A percentile compares a stretch with the other conserved stretches of the same genome.
These are phyloP conservation scores for Dryas integrifolia DNA, from an alignment of 331 rosid species.

Conservation along the genomic window DNA sequence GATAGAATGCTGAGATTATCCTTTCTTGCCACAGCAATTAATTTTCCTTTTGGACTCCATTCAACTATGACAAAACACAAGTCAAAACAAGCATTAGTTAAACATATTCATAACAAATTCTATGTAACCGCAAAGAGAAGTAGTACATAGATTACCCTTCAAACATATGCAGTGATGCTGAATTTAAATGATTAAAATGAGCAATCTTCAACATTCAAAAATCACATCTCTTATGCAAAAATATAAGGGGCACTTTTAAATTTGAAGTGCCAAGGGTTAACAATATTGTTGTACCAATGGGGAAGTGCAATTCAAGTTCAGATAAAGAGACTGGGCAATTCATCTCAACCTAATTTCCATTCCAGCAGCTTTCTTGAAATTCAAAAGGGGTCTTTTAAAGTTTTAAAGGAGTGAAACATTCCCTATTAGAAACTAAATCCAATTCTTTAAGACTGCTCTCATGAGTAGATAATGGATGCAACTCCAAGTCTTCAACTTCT, in stretches of 20 bases:
- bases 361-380: too few relatives aligned
- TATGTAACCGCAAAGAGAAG: background rate
- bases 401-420: too few relatives aligned
- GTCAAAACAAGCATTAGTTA: slow-evolving; percentile 27
- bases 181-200: background rate
- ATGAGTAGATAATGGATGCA: background rate
- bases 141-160: background rate
- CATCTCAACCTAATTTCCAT: background rate
- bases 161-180: background rate
- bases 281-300: background rate
- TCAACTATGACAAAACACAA: slow-evolving; percentile 52
- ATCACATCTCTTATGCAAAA: background rate
- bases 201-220: background rate
- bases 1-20: slow-evolving; percentile 63
- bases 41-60: slow-evolving; percentile 64
- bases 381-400: too few relatives aligned
- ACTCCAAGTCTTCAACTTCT: background rate
- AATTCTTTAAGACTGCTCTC: background rate
- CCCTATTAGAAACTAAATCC: background rate
- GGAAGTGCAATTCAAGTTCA: background rate
- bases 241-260: background rate
- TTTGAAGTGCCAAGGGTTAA: background rate
- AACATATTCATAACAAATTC: background rate
- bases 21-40: slow-evolving; percentile 70
- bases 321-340: background rate